Percentiles rank a stretch among this genome's conserved stretches.
These are phyloP conservation scores for Boechera stricta DNA, from an alignment of 345 rosid genomes.

Conservation along the genomic window DNA sequence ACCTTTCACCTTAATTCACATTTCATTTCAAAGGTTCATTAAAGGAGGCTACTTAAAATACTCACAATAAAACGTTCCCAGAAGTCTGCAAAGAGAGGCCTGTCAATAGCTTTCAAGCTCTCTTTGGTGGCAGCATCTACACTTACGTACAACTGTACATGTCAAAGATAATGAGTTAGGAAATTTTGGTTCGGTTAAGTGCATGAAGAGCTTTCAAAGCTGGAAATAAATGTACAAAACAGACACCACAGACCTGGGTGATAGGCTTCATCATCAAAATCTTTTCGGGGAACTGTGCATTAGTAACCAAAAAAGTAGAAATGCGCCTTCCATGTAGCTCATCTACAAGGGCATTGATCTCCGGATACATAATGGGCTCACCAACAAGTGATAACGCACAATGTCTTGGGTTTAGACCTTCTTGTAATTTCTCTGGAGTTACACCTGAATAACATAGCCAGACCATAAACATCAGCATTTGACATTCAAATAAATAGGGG, in stretches of 20 bases:
- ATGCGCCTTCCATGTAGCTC: constrained; percentile 85
- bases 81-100: constrained; percentile 96
- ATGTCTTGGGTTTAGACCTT: constrained; percentile 91
- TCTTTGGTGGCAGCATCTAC: constrained; percentile 99
- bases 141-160: constrained; percentile 88
- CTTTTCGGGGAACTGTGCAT: constrained; percentile 98
- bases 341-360: constrained; percentile 85
- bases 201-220: constrained; percentile 9
- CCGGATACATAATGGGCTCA: constrained; percentile 98
- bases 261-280: constrained; percentile 77
- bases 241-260: constrained; percentile 70
- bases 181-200: not conserved
- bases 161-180: constrained; percentile 35
- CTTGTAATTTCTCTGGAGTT: constrained; percentile 71
- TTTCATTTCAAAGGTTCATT: not conserved
- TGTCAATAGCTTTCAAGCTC: constrained; percentile 92
- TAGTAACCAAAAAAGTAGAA: constrained; percentile 93
- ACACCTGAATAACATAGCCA: constrained; percentile 64
- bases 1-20: constrained; percentile 5
- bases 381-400: constrained; percentile 99
- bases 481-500: constrained; percentile 12
- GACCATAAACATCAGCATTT: not conserved
- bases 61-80: constrained; percentile 97
- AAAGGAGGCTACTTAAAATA: constrained; percentile 14
- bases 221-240: constrained; percentile 5